Conservation (phyloP, 257 asterid species). For the Rubia yunnanensis region DNA sequence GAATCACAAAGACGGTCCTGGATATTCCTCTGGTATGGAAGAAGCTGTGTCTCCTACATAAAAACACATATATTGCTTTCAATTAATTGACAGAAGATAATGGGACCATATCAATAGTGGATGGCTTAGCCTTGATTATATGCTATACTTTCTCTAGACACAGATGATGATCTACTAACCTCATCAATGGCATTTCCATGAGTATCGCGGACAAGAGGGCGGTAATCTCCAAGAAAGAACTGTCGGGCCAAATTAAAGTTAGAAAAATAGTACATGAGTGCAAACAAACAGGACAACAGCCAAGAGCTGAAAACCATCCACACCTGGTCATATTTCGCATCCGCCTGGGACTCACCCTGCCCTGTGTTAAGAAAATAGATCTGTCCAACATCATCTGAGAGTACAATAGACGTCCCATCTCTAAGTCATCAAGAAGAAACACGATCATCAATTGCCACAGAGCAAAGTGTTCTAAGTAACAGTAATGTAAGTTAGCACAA, state of each 20-base stretch:
- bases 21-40: constrained; percentile 66
- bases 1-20: constrained; percentile 91
- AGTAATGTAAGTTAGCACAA: background rate
- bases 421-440: constrained; percentile 38
- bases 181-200: constrained; percentile 87
- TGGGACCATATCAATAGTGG: background rate
- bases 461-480: background rate
- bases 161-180: constrained; percentile 35
- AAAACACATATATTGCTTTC: constrained; percentile 11
- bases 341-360: constrained; percentile 94
- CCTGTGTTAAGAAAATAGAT: constrained; percentile 89
- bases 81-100: constrained; percentile 12
- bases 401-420: constrained; percentile 98
- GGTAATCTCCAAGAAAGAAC: constrained; percentile 99
- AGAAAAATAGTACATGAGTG: constrained; percentile 16
- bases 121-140: constrained; percentile 2
- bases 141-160: background rate
- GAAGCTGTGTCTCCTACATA: constrained; percentile 88
- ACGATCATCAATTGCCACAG: constrained; percentile 3
- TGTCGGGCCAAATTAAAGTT: constrained; percentile 34
- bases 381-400: constrained; percentile 97
- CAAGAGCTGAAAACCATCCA: constrained; percentile 4
- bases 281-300: constrained; percentile 1
- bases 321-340: constrained; percentile 99
- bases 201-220: constrained; percentile 75